phyloP scores from a whole-genome alignment of 495 filamentous ascomycete genomes.

The Lentithecium fluviatile region DNA sequence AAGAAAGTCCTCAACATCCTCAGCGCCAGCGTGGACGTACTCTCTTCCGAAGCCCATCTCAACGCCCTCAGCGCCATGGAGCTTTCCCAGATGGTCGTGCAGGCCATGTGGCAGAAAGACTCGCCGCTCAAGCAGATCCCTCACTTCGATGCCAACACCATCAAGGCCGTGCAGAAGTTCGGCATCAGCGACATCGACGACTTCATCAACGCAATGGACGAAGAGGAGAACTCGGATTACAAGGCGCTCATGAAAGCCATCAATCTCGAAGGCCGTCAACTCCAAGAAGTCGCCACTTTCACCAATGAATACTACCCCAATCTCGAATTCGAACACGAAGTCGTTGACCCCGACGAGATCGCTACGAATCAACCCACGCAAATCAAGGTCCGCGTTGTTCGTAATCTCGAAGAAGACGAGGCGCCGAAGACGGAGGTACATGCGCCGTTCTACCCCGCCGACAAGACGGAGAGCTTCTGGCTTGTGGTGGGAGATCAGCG shows the following conservation, averaged over 20 bases:
- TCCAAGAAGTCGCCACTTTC: slow-evolving; percentile 86
- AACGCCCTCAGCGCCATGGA: slow-evolving; percentile 99
- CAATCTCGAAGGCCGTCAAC: slow-evolving; percentile 74
- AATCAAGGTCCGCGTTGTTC: slow-evolving; percentile 81
- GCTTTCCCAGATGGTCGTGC: slow-evolving; percentile 98
- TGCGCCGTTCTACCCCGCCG: slow-evolving; percentile 88
- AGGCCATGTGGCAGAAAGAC: slow-evolving; percentile 98
- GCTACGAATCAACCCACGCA: slow-evolving; percentile 77
- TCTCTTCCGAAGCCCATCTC: slow-evolving; percentile 92
- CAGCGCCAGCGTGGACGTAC: slow-evolving; percentile 88
- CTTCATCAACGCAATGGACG: slow-evolving; percentile 99
- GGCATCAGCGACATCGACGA: slow-evolving; percentile 91
- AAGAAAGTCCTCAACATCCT: slow-evolving; percentile 83
- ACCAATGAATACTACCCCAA: slow-evolving; percentile 97
- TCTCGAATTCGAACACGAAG: slow-evolving; percentile 82
- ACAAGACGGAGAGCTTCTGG: slow-evolving; percentile 99
- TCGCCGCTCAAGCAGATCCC: slow-evolving; percentile 97
- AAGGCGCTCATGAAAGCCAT: slow-evolving; percentile 69
- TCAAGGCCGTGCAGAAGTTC: slow-evolving; percentile 77
- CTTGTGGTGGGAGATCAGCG: slow-evolving; percentile 86
- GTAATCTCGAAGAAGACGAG: slow-evolving; percentile 69
- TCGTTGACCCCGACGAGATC: slow-evolving; percentile 76
- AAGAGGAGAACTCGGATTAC: slow-evolving; percentile 81
- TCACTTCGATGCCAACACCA: slow-evolving; percentile 79
- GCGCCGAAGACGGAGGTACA: slow-evolving; percentile 84